These are phyloP conservation scores for Dichotomopilus funicola DNA, from an alignment of 2,329 filamentous ascomycete species.

Conservation along the genomic window DNA sequence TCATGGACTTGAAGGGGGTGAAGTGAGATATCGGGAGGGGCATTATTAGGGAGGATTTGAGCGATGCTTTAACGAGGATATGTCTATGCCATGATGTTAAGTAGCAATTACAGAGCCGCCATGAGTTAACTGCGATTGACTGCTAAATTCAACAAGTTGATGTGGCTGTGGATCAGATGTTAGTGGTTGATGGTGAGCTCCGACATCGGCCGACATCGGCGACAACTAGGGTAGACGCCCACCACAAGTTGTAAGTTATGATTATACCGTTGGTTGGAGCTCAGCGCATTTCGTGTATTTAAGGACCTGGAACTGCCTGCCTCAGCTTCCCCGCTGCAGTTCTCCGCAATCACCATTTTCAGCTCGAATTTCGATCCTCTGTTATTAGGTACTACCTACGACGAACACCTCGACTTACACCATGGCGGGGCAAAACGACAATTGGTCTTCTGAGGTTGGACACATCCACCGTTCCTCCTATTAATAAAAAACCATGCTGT, in stretches of 20 bases:
- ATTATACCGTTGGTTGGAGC: background rate
- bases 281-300: background rate
- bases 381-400: background rate
- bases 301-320: background rate
- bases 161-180: too few species aligned
- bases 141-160: too few species aligned
- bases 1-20: background rate
- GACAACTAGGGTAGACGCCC: background rate
- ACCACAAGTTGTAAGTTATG: background rate
- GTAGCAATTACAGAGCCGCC: background rate
- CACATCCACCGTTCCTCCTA: background rate
- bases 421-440: slow-evolving; percentile 28
- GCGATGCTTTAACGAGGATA: background rate
- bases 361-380: background rate
- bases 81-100: background rate
- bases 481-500: background rate
- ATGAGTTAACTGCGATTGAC: too few species aligned
- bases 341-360: background rate
- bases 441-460: slow-evolving; percentile 36
- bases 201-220: slow-evolving; percentile 15
- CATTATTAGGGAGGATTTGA: background rate
- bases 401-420: background rate
- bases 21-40: background rate
- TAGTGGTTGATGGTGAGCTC: background rate
- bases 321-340: background rate